A percentile compares a stretch with the other conserved stretches of the same genome.
These are phyloP conservation scores for Westerdykella sp. DNA, from an alignment of 2,329 filamentous ascomycete genomes.

Conservation along the genomic window DNA sequence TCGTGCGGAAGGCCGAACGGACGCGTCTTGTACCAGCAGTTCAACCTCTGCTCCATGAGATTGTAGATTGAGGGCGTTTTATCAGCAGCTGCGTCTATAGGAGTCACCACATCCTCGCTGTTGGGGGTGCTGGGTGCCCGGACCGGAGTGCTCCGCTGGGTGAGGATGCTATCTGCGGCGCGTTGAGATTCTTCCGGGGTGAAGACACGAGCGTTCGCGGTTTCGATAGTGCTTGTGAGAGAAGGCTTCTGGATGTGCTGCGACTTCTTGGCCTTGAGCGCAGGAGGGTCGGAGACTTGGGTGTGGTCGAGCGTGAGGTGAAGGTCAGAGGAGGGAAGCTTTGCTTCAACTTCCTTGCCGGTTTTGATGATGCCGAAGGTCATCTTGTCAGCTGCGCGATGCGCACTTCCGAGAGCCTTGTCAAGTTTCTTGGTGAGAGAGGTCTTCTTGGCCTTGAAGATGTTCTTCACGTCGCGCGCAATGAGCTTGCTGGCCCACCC, in stretches of 20 bases:
- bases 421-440: not conserved
- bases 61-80: constrained; percentile 4
- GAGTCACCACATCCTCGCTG: not conserved
- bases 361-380: not conserved
- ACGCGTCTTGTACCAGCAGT: constrained; percentile 1
- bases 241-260: too few relatives aligned
- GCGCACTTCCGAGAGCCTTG: not conserved
- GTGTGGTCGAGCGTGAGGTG: not conserved
- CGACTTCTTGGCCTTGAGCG: too few relatives aligned
- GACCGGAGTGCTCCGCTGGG: not conserved
- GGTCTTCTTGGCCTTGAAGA: not conserved
- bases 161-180: not conserved
- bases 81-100: not conserved
- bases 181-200: not conserved
- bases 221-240: too few relatives aligned
- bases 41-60: constrained; percentile 5
- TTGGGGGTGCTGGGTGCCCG: not conserved
- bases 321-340: not conserved
- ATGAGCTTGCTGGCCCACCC: constrained; percentile 11
- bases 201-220: not conserved
- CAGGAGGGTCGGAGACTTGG: not conserved
- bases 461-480: constrained; percentile 10
- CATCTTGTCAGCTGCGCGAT: not conserved
- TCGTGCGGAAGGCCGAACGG: constrained; percentile 5
- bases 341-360: too few relatives aligned